Conservation (phyloP, 805 yeast species). For the Hanseniaspora mollemarum region DNA sequence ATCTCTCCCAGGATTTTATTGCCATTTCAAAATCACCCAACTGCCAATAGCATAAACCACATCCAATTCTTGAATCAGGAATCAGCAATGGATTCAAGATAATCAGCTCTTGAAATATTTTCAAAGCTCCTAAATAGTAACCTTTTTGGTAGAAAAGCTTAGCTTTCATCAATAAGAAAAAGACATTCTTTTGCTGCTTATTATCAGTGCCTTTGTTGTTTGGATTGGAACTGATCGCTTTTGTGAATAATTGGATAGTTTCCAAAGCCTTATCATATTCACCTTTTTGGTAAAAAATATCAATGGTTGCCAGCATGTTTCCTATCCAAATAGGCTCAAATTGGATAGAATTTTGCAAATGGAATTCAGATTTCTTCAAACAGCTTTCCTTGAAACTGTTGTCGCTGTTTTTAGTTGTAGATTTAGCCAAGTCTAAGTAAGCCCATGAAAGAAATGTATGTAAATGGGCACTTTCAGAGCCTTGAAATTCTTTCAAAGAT, state of each 20-base stretch:
- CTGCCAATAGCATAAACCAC: conserved; percentile 89
- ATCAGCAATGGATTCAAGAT: conserved; percentile 61
- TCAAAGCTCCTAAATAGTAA: conserved; percentile 62
- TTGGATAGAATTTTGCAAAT: conserved; percentile 39
- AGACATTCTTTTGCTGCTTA: conserved; percentile 46
- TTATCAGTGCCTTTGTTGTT: conserved; percentile 28
- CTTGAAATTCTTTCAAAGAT: conserved; percentile 39
- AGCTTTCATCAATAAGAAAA: conserved; percentile 76
- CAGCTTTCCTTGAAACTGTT: conserved; percentile 24
- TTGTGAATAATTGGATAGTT: conserved; percentile 50
- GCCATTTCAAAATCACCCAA: conserved; percentile 72
- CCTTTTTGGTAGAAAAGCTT: conserved; percentile 62
- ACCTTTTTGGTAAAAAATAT: conserved; percentile 45
- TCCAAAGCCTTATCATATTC: conserved; percentile 61
- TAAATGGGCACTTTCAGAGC: conserved; percentile 37
- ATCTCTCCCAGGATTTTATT: conserved; percentile 67
- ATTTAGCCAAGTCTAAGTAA: conserved; percentile 38
- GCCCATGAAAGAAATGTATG: conserved; percentile 67
- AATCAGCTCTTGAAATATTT: conserved; percentile 72
- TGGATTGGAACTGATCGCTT: conserved; percentile 26
- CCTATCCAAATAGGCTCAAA: conserved; percentile 38
- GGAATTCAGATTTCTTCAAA: conserved; percentile 35
- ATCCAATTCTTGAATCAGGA: conserved; percentile 91
- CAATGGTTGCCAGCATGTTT: conserved; percentile 56
- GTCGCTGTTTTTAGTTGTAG: conserved; percentile 18